Conservation (phyloP, 164 flowering plant species). For the Dillenia suffruticosa region DNA sequence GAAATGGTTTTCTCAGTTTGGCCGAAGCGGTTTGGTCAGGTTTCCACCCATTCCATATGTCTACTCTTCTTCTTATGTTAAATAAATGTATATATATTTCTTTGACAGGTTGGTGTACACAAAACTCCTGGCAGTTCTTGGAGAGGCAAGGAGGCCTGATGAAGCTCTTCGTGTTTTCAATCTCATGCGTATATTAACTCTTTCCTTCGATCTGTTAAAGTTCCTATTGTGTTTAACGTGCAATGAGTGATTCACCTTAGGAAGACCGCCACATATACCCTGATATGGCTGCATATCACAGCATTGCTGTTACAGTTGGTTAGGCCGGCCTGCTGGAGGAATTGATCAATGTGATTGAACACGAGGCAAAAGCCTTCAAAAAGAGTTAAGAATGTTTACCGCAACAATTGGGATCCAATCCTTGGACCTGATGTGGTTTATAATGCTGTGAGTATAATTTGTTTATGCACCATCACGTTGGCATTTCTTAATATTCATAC, state of each 20-base stretch:
- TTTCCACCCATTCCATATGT: not conserved
- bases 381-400: slow-evolving; percentile 35
- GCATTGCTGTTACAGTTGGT: slow-evolving; percentile 84
- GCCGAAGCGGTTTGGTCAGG: not conserved
- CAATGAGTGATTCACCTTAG: slow-evolving; percentile 23
- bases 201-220: too few relatives aligned
- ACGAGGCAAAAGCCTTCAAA: slow-evolving; percentile 73
- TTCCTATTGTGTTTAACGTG: slow-evolving; percentile 3
- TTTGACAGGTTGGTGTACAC: slow-evolving; percentile 87
- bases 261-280: slow-evolving; percentile 75
- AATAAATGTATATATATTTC: slow-evolving; percentile 13
- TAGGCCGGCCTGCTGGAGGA: slow-evolving; percentile 89
- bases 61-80: not conserved
- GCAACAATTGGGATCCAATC: slow-evolving; percentile 74
- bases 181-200: slow-evolving; percentile 64
- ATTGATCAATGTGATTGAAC: slow-evolving; percentile 56
- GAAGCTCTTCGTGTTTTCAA: slow-evolving; percentile 80
- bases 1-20: too few relatives aligned
- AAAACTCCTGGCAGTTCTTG: slow-evolving; percentile 83
- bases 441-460: slow-evolving; percentile 75
- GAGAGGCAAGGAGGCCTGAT: slow-evolving; percentile 74
- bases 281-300: slow-evolving; percentile 87
- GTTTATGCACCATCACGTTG: slow-evolving; percentile 1
- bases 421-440: slow-evolving; percentile 84
- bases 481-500: not conserved